Base-by-base conservation (phyloP, 116 monocot species). In the Phalaenopsis hybrid region DNA sequence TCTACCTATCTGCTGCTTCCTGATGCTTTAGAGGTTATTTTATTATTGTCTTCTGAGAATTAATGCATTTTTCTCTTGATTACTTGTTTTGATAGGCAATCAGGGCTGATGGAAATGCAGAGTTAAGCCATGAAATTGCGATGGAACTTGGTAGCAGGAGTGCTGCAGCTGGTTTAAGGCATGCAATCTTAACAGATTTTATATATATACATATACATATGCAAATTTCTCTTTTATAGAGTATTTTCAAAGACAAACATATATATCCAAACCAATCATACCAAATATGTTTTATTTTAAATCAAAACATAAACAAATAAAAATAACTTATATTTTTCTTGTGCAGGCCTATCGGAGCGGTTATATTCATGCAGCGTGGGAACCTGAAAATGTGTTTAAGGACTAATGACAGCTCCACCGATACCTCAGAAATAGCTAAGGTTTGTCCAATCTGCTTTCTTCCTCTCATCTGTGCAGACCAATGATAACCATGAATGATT, bases 341-440 rank as follows among this genome's bases (percentile, higher is more conserved):
- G 2, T 33, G 8, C 85, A 96, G 93, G 78, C 90, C 96, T 45
- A 92, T 96, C 48, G 94, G 96, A 80, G 96, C 92, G 70, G 96
- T 85, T 84, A 85, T 91, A 28, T 96, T 88, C 85, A 92, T 93
- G 92, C 87, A 93, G 79, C 84, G 86, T 16, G 81, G 88, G 57
- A 86, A 85, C 82, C 74, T 96, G 7, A 93, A 96, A 78, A 87
- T 96, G 82, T 92, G 96, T 68, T 86, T 93, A 61, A 89, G 94
- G 80, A 90, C 85, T 67, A 83, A 82, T 18, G 88, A 89, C 78
- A 67, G 33, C 77, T 58, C 48, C 6, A 78, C 75, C 25, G 87
- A 96, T 78, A 93, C 94, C 16, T 84, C 92, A 70, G 88, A 84
- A 76, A 88, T 93, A 80, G 93, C 96, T 21, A 96, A 90, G 94